Base-by-base conservation (phyloP, 371 early-diverging fungal genomes). In the Mucor lusitanicus region DNA sequence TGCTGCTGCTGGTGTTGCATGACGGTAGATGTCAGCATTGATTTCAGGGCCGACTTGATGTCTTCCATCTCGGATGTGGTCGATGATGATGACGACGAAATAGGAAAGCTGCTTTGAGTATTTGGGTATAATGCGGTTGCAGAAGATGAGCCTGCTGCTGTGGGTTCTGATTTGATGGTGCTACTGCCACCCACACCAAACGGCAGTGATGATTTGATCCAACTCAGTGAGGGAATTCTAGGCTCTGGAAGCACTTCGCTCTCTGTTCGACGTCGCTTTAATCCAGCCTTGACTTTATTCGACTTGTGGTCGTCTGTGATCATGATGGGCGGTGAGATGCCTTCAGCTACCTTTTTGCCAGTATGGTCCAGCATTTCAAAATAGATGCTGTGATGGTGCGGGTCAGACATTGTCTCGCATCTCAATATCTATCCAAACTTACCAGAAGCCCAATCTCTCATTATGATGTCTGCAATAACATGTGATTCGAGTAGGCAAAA, bases 291-390 rank as follows among this genome's bases (percentile, higher is more conserved):
- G 39, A 79, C 70, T 74, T 94, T 94, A 63, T 87, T 90, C 6
- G 94, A 90, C 73, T 97, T 97, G 82, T 97, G 97, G 72, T 97
- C 97, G 69, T 97, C 97, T 1, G 97, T 97, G 61, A 97, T 95
- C 91, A 97, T 90, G 53, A 97, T 94, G 3, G 97, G 95, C 3
- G 96, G 94, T 11, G 96, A 94, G 69, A 92, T 85, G 37, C 94
- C 95, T 4, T 88, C 85, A 9, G 95, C 94, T 11, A 95, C 83
- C 44, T 88, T 79, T 30, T 84, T 79, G 56, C 90, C 88, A 32
- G 77, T 77, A 66, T 87, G 79, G 74, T 97, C 95, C 23, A 85
- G 82, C 73, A 94, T 86, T 39, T 89, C 81, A 72, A 95, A 92
- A 66, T 90, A 92, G 32, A 97, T 81, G 68, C 83, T 83, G 54